phyloP scores from a whole-genome alignment of 305 asterid species.

The Solanum hybrid region DNA sequence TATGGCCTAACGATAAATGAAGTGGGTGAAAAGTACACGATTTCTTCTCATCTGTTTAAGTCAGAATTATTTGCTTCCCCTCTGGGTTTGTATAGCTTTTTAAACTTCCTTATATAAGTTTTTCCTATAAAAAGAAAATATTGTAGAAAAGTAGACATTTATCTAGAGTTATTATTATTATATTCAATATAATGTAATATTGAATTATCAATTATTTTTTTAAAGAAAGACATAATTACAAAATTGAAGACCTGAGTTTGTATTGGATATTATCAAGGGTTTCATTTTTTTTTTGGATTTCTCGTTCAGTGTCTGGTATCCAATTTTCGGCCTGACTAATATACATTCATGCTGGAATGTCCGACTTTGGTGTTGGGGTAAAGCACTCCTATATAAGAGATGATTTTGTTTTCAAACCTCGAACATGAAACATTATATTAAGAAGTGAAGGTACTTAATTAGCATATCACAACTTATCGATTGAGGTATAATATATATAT shows the following conservation, averaged over 20 bases:
- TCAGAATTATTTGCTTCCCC: background rate
- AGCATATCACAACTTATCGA: background rate
- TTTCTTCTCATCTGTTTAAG: background rate
- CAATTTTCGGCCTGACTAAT: background rate
- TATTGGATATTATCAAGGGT: background rate
- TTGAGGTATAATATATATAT: no score
- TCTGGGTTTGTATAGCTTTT: background rate
- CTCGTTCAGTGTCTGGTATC: background rate
- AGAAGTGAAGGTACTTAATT: background rate
- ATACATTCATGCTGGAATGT: background rate
- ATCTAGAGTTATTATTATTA: background rate
- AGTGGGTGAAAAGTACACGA: background rate
- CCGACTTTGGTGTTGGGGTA: background rate
- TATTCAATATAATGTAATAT: background rate
- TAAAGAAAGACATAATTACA: background rate
- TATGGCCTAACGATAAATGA: background rate
- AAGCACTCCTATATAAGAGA: background rate
- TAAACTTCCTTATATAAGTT: background rate
- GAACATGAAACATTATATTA: background rate
- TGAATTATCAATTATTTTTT: background rate
- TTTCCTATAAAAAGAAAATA: background rate
- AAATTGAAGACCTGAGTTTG: background rate
- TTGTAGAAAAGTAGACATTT: background rate
- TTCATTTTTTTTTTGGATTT: background rate
- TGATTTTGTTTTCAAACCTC: background rate